Evolutionary conservation across 768 basidiomycete genomes (phyloP), one percentile per base, ranked within the genome.

Genomic region (Saitozyma podzolica): DNA sequence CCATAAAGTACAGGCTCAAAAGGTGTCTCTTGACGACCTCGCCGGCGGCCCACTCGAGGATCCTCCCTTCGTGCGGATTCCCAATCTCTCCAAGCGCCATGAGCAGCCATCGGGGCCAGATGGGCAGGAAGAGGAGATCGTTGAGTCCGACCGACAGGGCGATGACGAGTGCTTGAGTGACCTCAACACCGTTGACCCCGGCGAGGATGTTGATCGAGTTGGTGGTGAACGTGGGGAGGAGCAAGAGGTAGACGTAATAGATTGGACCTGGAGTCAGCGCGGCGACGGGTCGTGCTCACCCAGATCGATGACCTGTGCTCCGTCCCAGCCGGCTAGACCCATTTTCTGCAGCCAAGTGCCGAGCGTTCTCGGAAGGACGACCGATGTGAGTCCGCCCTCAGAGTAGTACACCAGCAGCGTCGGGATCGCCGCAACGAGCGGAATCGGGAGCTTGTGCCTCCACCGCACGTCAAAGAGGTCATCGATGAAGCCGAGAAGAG

Each of bases 201-300:
- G 96, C 96, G 16, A 98, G 87, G 69, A 99, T 98, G 80, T 99
- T 99, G 84, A 98, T 96, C 78, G 90, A 90, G 81, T 99, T 99
- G 16, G 95, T 97, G 58, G 91, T 87, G 79, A 98, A 99, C 0
- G 93, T 98, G 40, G 94, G 97, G 16, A 99, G 83, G 40, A 98
- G 81, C 6, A 92, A 86, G 91, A 99, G 97, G 82, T 98, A 99
- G 57, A 94, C 62, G 79, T 98, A 99, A 80, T 98, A 98, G 5
- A 98, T 80, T 0, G 92, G 91, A 2, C 95, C 95, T 97, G 67
- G 29, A 56, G 20, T 58, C 9, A 20, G 19, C 29, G 29, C 9
- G 50, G 14, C 55, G 40, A 10, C 19, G 53, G 43, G 11, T 17
- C 1, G 17, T 14, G 62, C 87, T 64, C 64, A 93, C 95, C 95